Evolutionary conservation across 371 early-diverging fungal species (phyloP), one percentile per base, ranked within the genome.

Genomic region (Mortierella polycephala): DNA sequence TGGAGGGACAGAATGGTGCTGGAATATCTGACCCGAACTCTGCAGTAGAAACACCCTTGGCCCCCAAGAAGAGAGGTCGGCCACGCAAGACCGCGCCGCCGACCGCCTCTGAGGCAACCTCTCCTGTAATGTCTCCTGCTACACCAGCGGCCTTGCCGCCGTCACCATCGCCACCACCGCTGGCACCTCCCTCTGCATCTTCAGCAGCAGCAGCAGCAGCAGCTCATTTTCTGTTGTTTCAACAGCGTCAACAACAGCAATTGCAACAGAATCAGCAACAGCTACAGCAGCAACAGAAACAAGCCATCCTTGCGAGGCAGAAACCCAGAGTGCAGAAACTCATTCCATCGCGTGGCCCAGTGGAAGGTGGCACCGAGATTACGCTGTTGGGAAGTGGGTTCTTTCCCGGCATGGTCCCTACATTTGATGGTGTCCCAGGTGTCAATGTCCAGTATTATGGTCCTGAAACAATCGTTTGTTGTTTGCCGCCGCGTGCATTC

Each of bases 341-440:
- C 39, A 86, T 89, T 21, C 94, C 94, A 3, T 77, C 86, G 7
- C 90, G 92, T 65, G 96, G 96, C 0, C 93, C 96, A 0, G 85
- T 92, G 8, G 89, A 87, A 63, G 96, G 96, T 42, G 95, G 95
- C 5, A 74, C 88, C 4, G 92, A 91, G 56, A 86, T 95, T 39
- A 93, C 94, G 7, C 69, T 96, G 5, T 67, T 92, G 7, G 96
- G 96, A 1, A 86, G 86, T 10, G 91, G 92, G 5, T 93, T 95
- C 69, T 85, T 87, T 56, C 81, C 85, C 0, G 92, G 90, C 11
- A 75, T 94, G 40, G 87, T 90, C 2, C 92, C 91, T 45, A 83
- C 90, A 50, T 94, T 95, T 84, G 96, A 95, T 47, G 91, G 88
- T 18, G 82, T 87, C 0, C 86, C 88, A 12, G 94, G 94, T 16